A percentile compares a stretch with the other conserved stretches of the same genome.
phyloP scores from a whole-genome alignment of 2,329 filamentous ascomycete genomes.

The Verticillium klebahnii region DNA sequence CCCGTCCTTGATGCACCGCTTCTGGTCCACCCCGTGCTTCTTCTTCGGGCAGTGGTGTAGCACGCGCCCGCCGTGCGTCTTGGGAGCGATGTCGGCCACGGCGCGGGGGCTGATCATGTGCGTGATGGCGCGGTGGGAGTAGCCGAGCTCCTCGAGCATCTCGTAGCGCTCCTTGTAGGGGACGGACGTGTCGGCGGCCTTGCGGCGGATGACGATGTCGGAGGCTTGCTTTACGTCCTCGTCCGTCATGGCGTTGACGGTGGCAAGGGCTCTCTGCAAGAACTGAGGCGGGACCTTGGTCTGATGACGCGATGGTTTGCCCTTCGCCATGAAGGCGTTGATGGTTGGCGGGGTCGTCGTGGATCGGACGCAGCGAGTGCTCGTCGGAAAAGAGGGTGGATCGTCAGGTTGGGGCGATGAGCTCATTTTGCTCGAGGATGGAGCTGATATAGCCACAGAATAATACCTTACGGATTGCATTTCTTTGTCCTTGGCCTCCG shows the following conservation, averaged over 20 bases:
- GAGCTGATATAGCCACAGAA: not conserved
- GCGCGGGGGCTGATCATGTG: not conserved
- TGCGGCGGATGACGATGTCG: not conserved
- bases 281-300: not conserved
- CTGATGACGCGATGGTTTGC: not conserved
- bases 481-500: not conserved
- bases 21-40: not conserved
- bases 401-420: not conserved
- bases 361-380: not conserved
- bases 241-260: not conserved
- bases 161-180: not conserved
- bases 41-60: constrained; percentile 3
- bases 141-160: not conserved
- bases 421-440: not conserved
- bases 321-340: not conserved
- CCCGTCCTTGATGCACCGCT: not conserved
- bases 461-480: not conserved
- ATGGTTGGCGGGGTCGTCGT: not conserved
- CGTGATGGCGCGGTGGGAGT: not conserved
- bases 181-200: not conserved
- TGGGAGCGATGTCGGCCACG: not conserved
- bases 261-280: not conserved
- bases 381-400: not conserved
- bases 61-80: not conserved
- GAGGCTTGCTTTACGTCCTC: not conserved